A percentile compares a stretch with the other conserved stretches of the same genome.
These are phyloP conservation scores for Nigrospora oryzae DNA, from an alignment of 2,329 filamentous ascomycete species.

Conservation along the genomic window DNA sequence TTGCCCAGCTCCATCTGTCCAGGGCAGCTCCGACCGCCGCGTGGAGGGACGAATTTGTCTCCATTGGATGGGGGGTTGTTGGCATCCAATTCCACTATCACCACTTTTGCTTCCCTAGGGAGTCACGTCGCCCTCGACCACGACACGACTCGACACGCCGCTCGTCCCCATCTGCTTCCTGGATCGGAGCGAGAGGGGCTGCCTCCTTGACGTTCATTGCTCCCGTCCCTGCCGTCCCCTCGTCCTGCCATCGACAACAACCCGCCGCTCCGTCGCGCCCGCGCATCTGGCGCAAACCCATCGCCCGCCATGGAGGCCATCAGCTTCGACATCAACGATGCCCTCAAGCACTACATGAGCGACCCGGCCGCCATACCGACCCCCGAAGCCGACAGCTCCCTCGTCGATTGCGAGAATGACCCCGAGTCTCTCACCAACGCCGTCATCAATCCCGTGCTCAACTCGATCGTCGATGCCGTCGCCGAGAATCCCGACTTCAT, in stretches of 20 bases:
- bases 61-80: too few species aligned
- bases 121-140: too few species aligned
- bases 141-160: too few species aligned
- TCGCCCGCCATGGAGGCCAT: constrained; percentile 57
- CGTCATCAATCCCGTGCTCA: constrained; percentile 76
- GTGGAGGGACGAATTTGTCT: too few species aligned
- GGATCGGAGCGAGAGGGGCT: too few species aligned
- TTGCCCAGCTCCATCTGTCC: too few species aligned
- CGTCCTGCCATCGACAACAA: neutral
- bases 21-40: too few species aligned
- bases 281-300: constrained; percentile 3
- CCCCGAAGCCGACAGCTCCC: constrained; percentile 72
- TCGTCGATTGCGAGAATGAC: constrained; percentile 89
- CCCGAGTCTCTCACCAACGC: constrained; percentile 72
- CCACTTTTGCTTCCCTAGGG: too few species aligned
- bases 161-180: too few species aligned
- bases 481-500: constrained; percentile 89
- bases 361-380: constrained; percentile 79
- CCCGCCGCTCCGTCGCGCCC: neutral
- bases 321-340: constrained; percentile 92
- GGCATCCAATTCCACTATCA: too few species aligned
- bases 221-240: too few species aligned
- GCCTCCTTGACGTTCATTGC: too few species aligned
- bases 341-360: constrained; percentile 93
- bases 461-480: constrained; percentile 86